Percentiles rank a stretch among this genome's conserved stretches.
Evolutionary conservation across 345 rosid genomes (phyloP).

Genomic region (Litchi chinensis): DNA sequence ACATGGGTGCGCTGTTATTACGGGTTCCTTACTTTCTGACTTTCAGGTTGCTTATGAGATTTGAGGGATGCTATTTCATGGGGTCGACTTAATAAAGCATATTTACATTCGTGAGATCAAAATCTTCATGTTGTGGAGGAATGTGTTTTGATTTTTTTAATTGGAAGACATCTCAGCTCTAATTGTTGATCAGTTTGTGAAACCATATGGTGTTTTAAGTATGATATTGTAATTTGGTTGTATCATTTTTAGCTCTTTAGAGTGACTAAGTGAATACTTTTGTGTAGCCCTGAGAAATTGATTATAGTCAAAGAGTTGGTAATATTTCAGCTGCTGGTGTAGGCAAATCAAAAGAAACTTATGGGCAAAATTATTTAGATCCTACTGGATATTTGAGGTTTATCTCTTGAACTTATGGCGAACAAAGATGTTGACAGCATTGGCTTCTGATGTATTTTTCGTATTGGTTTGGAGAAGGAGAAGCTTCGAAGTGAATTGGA

Average conservation of each 20-base stretch:
- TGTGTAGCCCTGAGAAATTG: too few relatives aligned
- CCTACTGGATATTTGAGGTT: not conserved
- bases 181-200: not conserved
- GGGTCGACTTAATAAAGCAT: not conserved
- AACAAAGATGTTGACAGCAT: not conserved
- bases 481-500: too few relatives aligned
- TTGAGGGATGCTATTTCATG: not conserved
- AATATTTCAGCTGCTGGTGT: too few relatives aligned
- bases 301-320: too few relatives aligned
- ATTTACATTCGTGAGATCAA: not conserved
- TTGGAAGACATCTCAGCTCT: not conserved
- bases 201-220: not conserved
- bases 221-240: not conserved
- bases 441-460: too few relatives aligned
- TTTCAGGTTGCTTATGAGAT: not conserved
- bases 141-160: not conserved
- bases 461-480: too few relatives aligned
- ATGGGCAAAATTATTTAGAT: too few relatives aligned
- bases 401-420: not conserved
- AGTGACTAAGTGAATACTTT: not conserved
- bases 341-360: too few relatives aligned
- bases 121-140: not conserved
- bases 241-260: not conserved
- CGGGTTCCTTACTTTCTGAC: slow-evolving; percentile 24
- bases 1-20: slow-evolving; percentile 28